These are phyloP conservation scores for Hymenoscyphus infarciens DNA, from an alignment of 2,329 filamentous ascomycete species.

Conservation along the genomic window DNA sequence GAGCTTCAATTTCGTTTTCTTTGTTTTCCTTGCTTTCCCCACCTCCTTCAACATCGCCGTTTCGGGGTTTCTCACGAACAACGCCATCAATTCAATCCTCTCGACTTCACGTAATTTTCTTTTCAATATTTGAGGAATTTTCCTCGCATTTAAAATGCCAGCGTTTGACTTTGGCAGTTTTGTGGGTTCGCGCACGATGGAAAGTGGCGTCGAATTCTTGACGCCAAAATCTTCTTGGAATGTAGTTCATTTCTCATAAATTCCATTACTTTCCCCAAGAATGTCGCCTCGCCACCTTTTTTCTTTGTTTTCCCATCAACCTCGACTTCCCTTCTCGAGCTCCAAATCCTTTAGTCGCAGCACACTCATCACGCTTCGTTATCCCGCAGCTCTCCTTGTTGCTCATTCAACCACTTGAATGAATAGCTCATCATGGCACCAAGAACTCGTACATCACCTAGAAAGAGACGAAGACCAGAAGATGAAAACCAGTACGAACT, in stretches of 20 bases:
- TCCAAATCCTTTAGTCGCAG: not conserved
- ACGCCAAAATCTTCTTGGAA: not conserved
- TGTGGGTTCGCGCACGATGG: not conserved
- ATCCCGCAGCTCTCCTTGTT: not conserved
- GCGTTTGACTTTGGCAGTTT: not conserved
- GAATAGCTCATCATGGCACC: not conserved
- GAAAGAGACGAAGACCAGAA: not conserved
- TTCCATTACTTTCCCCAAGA: conserved; percentile 9
- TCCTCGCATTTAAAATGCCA: not conserved
- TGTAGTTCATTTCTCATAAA: conserved; percentile 9
- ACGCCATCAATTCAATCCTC: not conserved
- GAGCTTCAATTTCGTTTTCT: not conserved
- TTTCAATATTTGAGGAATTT: not conserved
- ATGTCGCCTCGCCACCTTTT: conserved; percentile 2
- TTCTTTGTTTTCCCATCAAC: conserved; percentile 7
- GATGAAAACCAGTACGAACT: not conserved
- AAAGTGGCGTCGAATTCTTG: conserved; percentile 1
- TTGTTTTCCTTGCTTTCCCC: not conserved
- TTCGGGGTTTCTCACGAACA: not conserved
- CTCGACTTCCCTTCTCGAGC: not conserved
- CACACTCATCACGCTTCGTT: not conserved
- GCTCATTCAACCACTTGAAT: not conserved
- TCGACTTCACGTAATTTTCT: not conserved
- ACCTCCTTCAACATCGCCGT: not conserved
- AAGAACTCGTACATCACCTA: not conserved